Percentiles rank a stretch among this genome's conserved stretches.
phyloP scores from a whole-genome alignment of 1,139 yeast genomes.

The Candida sp. region DNA sequence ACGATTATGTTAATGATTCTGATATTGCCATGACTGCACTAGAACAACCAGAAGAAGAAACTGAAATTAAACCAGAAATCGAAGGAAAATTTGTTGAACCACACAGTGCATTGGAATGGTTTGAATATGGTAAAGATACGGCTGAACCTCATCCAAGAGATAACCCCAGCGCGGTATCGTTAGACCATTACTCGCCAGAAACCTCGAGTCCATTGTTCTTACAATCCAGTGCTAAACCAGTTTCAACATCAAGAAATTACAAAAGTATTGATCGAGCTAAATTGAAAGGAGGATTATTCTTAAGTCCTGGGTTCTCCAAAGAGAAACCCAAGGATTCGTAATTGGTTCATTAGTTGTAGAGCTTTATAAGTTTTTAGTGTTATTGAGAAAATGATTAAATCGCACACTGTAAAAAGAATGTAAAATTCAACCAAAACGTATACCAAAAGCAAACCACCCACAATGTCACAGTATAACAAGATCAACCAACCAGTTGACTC shows the following conservation, averaged over 20 bases:
- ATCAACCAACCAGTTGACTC: not conserved
- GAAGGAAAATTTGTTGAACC: not conserved
- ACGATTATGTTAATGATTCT: not conserved
- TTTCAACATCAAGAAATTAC: not conserved
- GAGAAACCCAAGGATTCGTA: not conserved
- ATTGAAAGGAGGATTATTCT: constrained; percentile 1
- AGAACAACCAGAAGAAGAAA: not conserved
- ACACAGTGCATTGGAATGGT: not conserved
- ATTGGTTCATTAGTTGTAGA: not conserved
- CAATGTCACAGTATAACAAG: not conserved
- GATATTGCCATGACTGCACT: not conserved
- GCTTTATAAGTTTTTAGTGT: too few relatives aligned
- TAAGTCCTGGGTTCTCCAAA: not conserved
- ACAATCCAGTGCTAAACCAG: not conserved
- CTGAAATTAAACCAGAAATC: not conserved
- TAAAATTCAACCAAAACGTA: too few relatives aligned
- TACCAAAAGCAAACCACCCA: too few relatives aligned
- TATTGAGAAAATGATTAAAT: too few relatives aligned
- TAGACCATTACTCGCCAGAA: not conserved
- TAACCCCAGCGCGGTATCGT: not conserved
- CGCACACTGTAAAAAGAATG: too few relatives aligned
- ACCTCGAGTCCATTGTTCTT: not conserved
- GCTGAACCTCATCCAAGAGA: not conserved
- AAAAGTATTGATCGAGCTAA: not conserved
- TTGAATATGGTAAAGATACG: not conserved